These are phyloP conservation scores for Kwoniella sp. DNA, from an alignment of 768 basidiomycete species.

Conservation along the genomic window DNA sequence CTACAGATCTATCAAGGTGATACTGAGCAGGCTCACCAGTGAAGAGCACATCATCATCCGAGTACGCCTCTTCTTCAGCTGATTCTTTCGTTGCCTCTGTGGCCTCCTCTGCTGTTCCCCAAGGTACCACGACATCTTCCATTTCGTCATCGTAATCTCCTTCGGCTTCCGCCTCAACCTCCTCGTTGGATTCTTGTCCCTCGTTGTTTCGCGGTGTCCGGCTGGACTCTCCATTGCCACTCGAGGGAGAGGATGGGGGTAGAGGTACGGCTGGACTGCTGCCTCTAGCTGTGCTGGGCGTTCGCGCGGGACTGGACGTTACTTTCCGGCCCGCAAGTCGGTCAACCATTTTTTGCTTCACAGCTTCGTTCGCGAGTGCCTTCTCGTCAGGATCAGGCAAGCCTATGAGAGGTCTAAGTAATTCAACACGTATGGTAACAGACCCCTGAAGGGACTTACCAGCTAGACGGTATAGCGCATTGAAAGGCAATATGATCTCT, in stretches of 20 bases:
- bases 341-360: conserved; percentile 9
- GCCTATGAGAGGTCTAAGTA: conserved; percentile 12
- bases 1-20: background rate
- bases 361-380: background rate
- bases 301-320: background rate
- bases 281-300: background rate
- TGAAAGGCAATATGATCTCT: conserved; percentile 39
- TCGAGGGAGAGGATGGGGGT: background rate
- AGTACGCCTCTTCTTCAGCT: conserved; percentile 32
- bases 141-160: conserved; percentile 27
- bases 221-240: background rate
- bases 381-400: conserved; percentile 18
- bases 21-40: conserved; percentile 1
- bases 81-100: background rate
- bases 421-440: background rate
- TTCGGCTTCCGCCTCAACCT: conserved; percentile 27
- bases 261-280: background rate
- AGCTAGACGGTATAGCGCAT: conserved; percentile 35
- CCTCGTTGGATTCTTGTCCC: background rate
- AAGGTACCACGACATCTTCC: conserved; percentile 23
- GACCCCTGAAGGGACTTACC: conserved; percentile 15
- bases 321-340: conserved; percentile 10
- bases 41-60: conserved; percentile 34
- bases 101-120: background rate
- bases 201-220: background rate